A percentile compares a stretch with the other conserved stretches of the same genome.
phyloP scores from a whole-genome alignment of 345 rosid species.

The Populus deltoides region DNA sequence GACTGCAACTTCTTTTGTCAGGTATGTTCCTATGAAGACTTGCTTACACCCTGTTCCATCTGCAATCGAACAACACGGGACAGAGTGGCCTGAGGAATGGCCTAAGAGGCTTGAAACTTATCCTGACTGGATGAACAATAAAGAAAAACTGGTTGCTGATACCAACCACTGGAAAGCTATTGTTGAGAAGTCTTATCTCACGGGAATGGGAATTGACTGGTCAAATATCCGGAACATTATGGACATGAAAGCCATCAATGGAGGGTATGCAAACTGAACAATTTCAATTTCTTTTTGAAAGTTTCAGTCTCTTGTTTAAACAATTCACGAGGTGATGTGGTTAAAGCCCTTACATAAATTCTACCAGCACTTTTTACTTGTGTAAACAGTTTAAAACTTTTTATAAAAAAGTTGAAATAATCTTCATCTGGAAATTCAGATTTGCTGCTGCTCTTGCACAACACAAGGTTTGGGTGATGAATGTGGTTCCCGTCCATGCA shows the following conservation, averaged over 20 bases:
- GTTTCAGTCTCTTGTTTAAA: not conserved
- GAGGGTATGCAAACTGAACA: slow-evolving; percentile 57
- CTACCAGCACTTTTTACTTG: not conserved
- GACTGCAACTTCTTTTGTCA: slow-evolving; percentile 21
- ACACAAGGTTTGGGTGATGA: slow-evolving; percentile 90
- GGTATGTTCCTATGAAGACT: slow-evolving; percentile 77
- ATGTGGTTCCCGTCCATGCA: slow-evolving; percentile 80
- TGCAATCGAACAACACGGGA: slow-evolving; percentile 80
- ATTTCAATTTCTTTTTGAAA: not conserved
- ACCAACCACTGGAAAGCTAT: slow-evolving; percentile 76
- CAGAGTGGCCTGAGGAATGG: slow-evolving; percentile 99
- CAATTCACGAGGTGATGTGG: not conserved
- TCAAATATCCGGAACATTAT: slow-evolving; percentile 67
- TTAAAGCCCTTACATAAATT: not conserved
- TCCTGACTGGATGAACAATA: slow-evolving; percentile 81
- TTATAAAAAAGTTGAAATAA: not conserved
- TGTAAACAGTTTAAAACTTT: not conserved
- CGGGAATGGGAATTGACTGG: slow-evolving; percentile 89
- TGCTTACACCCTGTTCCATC: slow-evolving; percentile 80
- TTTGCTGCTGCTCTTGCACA: slow-evolving; percentile 81
- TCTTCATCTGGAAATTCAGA: slow-evolving; percentile 37
- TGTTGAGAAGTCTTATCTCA: slow-evolving; percentile 71
- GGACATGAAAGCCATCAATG: slow-evolving; percentile 96
- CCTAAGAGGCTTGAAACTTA: slow-evolving; percentile 90
- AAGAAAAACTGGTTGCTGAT: slow-evolving; percentile 59